Conservation (phyloP, 2,329 filamentous ascomycete species). For the Trichoderma sp. region DNA sequence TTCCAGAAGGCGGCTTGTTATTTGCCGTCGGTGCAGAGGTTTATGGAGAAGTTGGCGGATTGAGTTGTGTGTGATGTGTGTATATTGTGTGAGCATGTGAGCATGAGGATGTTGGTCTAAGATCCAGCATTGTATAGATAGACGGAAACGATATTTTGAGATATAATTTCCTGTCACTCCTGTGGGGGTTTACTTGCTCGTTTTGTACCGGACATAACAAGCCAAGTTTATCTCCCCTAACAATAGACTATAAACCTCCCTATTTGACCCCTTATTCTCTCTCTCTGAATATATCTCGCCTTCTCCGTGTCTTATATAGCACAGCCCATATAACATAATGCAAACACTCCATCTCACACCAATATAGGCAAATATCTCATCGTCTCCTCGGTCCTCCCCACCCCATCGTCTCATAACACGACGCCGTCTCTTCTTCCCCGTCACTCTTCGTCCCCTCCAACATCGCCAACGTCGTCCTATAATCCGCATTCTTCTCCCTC, state of each 20-base stretch:
- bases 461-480: neutral
- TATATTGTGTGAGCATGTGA: no score
- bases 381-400: neutral
- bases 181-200: neutral
- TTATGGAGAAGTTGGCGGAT: conserved; percentile 46
- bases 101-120: neutral
- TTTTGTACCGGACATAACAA: neutral
- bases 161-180: neutral
- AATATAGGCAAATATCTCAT: neutral
- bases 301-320: neutral
- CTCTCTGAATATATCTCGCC: neutral
- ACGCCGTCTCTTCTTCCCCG: neutral
- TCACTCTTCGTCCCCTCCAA: neutral
- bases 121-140: neutral
- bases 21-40: conserved; percentile 50
- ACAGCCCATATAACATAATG: neutral
- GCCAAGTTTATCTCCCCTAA: neutral
- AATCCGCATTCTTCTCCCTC: neutral
- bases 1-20: conserved; percentile 64
- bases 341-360: neutral
- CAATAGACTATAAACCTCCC: neutral
- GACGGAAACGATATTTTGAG: neutral
- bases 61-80: neutral
- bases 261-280: neutral
- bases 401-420: conserved; percentile 16